phyloP scores from a whole-genome alignment of 768 basidiomycete species.

The Hygrophorus russula region DNA sequence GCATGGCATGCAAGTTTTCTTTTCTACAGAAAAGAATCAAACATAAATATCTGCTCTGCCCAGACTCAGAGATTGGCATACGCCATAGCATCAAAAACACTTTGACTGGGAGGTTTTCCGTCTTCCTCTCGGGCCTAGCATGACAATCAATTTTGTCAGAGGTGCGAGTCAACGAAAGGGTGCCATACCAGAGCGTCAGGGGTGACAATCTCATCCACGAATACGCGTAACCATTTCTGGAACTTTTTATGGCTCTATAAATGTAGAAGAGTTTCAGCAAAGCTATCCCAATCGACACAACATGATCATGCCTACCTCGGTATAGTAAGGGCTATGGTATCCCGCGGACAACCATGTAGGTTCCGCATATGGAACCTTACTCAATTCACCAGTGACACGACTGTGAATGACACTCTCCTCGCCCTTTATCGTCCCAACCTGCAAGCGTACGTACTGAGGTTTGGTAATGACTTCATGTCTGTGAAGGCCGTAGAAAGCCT shows the following conservation, averaged over 20 bases:
- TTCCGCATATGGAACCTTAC: constrained; percentile 69
- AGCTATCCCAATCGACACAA: background rate
- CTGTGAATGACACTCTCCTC: constrained; percentile 40
- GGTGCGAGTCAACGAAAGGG: constrained; percentile 12
- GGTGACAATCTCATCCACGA: constrained; percentile 53
- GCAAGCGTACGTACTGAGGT: constrained; percentile 54
- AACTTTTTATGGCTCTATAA: constrained; percentile 42
- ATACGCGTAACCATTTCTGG: constrained; percentile 47
- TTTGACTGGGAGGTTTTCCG: constrained; percentile 54
- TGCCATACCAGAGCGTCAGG: constrained; percentile 29
- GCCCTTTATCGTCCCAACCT: constrained; percentile 52
- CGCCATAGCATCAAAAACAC: constrained; percentile 57
- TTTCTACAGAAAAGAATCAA: constrained; percentile 25
- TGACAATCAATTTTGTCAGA: constrained; percentile 13
- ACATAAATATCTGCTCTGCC: background rate
- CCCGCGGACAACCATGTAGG: constrained; percentile 61
- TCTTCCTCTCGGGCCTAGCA: constrained; percentile 40
- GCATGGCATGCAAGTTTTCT: constrained; percentile 43
- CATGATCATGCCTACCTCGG: constrained; percentile 44
- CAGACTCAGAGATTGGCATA: constrained; percentile 13
- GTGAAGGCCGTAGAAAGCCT: constrained; percentile 72
- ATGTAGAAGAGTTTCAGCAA: background rate
- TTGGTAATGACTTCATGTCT: constrained; percentile 55
- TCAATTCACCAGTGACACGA: constrained; percentile 39
- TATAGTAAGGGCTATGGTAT: constrained; percentile 67